Evolutionary conservation across 2,329 filamentous ascomycete genomes (phyloP), one percentile per base, ranked within the genome.

Genomic region (Xylariales sp.): DNA sequence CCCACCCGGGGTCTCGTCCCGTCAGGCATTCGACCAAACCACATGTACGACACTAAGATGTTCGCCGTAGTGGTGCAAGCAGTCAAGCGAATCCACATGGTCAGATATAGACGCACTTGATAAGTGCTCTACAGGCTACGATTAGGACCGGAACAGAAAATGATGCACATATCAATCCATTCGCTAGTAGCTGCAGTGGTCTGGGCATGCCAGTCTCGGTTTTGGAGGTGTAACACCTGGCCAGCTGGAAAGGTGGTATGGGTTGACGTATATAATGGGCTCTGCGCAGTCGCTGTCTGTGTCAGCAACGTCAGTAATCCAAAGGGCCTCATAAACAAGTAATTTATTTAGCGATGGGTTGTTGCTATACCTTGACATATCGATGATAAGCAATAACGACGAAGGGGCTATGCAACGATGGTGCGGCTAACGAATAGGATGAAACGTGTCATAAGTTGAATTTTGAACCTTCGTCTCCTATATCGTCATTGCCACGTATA

Each of bases 1-100:
- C 67, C 67, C 68, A 64, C 65, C 71, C 69, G 49, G 67, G 67
- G 56, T 67, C 63, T 65, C 64, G 67, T 59, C 48, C 36, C 12
- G 30, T 56, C 30, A 52, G 53, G 59, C 14, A 23, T 49, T 36
- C 36, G 53, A 55, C 16, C 18, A 10, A 62, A 58, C 52, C 58
- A 56, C 54, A 64, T 70, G 62, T 69, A 69, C 54, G 62, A 69
- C 65, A 74, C 56, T 14, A 14, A 16, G 23, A 54, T 48, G 28
- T 36, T 43, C 41, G 62, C n/a, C 39, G 56, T 53, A 54, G 43
- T 12, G 53, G 56, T 55, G 52, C 39, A 14, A 58, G 34, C 14
- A 59, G 14, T 39, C 34, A 23, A 36, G 18, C 48, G 12, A 32
- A n/a, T 1, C 59, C 43, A 14, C 10, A 55, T 56, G 34, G 7